These are phyloP conservation scores for Porodaedalea pini DNA, from an alignment of 1,284 basidiomycete genomes.

Conservation along the genomic window DNA sequence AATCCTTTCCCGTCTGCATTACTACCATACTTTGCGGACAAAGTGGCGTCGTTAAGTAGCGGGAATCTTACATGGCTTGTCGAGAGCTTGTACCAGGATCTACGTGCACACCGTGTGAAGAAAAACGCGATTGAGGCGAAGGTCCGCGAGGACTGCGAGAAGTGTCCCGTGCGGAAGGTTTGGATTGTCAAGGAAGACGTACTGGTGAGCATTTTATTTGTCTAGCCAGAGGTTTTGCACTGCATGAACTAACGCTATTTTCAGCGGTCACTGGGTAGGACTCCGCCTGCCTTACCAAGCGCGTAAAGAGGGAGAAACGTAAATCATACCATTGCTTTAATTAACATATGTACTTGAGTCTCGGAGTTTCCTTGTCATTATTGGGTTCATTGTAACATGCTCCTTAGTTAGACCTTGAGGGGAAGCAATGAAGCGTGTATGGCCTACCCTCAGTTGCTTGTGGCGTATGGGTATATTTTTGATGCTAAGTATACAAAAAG, in stretches of 20 bases:
- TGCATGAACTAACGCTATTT: background rate
- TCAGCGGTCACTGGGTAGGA: conserved; percentile 1
- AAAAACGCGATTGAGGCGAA: conserved; percentile 81
- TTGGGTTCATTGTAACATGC: background rate
- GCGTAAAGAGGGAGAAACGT: background rate
- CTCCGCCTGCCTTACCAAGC: background rate
- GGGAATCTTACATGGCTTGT: conserved; percentile 62
- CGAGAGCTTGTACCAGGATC: conserved; percentile 66
- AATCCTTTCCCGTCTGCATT: conserved; percentile 65
- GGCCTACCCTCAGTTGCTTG: background rate
- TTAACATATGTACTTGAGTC: background rate
- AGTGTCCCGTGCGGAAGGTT: conserved; percentile 62
- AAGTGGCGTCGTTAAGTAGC: conserved; percentile 53
- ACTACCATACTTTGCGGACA: conserved; percentile 53
- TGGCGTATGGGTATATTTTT: too few relatives aligned
- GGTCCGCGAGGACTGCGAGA: conserved; percentile 68
- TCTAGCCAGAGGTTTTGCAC: background rate
- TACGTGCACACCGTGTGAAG: conserved; percentile 64
- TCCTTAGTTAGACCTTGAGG: too few relatives aligned
- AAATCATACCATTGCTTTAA: background rate
- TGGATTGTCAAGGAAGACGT: conserved; percentile 60
- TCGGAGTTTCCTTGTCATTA: background rate
- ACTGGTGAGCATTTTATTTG: conserved; percentile 27
- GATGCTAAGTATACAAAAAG: background rate
- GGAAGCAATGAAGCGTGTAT: too few relatives aligned